Evolutionary conservation across 495 filamentous ascomycete genomes (phyloP), one percentile per base, ranked within the genome.

Genomic region (Bacidia gigantensis): DNA sequence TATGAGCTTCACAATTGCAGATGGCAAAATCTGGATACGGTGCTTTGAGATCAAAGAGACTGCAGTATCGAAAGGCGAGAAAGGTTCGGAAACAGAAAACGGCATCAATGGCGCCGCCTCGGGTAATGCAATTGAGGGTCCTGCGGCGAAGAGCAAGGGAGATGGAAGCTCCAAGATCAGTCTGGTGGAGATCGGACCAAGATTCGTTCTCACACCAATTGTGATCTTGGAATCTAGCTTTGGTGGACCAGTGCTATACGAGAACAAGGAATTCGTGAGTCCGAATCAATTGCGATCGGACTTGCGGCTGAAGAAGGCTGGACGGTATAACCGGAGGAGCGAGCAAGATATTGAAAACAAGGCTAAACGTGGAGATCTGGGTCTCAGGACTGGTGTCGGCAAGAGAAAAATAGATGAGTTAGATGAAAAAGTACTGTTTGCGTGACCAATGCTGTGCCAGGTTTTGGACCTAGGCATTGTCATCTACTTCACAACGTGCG

Each of bases 231-330:
- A 99, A 66, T 86, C 84, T 25, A 87, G 84, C 55, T 99, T 99
- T 59, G 92, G 92, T 49, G 92, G 92, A 0, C 93, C 93, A 1
- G 86, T 97, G 51, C 89, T 98, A 56, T 97, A 95, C 70, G 89
- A 97, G 77, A 98, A 98, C 67, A 94, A 92, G 75, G 86, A 95
- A 61, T 98, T 95, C 62, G 87, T 98, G 49, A 88, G 82, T 59
- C 93, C 92, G 26, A 98, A 98, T 72, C 88, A 95, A 67, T 80
- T 98, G 55, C 76, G 92, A 51, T 69, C 84, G 20, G 92, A 95
- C 49, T 60, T 94, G 53, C 72, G 87, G 54, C 67, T 79, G 63
- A 69, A 71, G 58, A 86, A 86, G 70, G 88, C 90, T 14, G 73
- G 79, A 22, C 79, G 79, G 51, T 86, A 92, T 62, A 81, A 84